Conservation (phyloP, 129 eudicot species). For the Helianthus tuberosus region DNA sequence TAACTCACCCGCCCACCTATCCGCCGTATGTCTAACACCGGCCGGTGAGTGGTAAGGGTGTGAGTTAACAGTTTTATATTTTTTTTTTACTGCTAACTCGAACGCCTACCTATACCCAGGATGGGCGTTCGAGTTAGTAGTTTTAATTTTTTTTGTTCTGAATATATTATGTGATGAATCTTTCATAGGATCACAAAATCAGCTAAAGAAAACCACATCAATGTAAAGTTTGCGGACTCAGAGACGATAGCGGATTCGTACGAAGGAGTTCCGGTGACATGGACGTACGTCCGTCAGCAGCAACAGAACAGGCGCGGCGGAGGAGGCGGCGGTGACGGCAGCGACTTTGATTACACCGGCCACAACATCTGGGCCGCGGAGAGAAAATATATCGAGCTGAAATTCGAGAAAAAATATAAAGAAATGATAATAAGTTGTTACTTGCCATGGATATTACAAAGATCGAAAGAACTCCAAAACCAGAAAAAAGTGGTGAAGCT, state of each 20-base stretch:
- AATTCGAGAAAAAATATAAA: constrained; percentile 47
- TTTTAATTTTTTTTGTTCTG: no score
- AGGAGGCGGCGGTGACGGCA: constrained; percentile 16
- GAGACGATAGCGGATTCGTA: constrained; percentile 43
- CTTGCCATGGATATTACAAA: constrained; percentile 41
- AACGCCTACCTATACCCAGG: no score
- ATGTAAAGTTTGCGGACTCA: constrained; percentile 42
- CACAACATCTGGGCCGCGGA: constrained; percentile 22
- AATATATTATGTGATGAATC: no score
- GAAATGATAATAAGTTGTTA: constrained; percentile 46
- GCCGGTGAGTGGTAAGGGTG: no score
- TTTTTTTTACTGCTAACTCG: no score
- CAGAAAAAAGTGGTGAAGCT: constrained; percentile 53
- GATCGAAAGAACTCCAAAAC: constrained; percentile 40
- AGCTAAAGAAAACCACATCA: constrained; percentile 43
- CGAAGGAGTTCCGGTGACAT: constrained; percentile 42
- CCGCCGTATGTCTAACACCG: no score
- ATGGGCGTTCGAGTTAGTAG: no score
- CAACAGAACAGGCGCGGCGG: constrained; percentile 1
- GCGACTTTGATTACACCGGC: neutral
- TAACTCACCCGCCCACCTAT: no score
- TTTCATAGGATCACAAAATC: constrained; percentile 40
- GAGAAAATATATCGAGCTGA: constrained; percentile 45
- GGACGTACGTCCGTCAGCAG: constrained; percentile 44
- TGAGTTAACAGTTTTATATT: no score